Percentiles rank a stretch among this genome's conserved stretches.
phyloP scores from a whole-genome alignment of 2,329 filamentous ascomycete genomes.

The Alternaria burnsii region DNA sequence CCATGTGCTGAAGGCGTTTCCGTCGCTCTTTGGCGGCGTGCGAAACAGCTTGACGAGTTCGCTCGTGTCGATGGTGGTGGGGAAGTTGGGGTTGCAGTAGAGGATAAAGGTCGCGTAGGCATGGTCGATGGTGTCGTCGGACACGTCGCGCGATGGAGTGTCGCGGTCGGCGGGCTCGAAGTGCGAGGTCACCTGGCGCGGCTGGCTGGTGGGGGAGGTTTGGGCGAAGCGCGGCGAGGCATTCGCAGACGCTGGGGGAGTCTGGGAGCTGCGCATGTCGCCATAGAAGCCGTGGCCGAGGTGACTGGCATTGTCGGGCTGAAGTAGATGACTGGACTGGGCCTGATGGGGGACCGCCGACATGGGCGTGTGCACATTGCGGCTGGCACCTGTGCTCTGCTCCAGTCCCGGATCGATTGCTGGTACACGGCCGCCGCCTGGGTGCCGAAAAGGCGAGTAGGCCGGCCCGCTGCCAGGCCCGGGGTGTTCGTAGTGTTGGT shows the following conservation, averaged over 20 bases:
- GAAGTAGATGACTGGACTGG: constrained; percentile 43
- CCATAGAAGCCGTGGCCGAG: constrained; percentile 49
- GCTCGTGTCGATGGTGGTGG: constrained; percentile 72
- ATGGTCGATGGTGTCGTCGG: constrained; percentile 76
- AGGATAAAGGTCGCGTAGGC: constrained; percentile 86
- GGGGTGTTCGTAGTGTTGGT: constrained; percentile 46
- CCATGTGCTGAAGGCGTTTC: constrained; percentile 84
- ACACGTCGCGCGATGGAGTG: constrained; percentile 74
- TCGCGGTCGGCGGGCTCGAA: constrained; percentile 58
- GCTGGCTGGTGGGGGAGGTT: constrained; percentile 48
- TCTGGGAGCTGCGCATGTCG: constrained; percentile 50
- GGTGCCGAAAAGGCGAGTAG: constrained; percentile 48
- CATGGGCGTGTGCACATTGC: constrained; percentile 49
- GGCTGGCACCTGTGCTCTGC: constrained; percentile 44
- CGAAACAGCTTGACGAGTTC: constrained; percentile 79
- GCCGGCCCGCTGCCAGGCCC: constrained; percentile 37
- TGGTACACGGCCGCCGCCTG: constrained; percentile 36
- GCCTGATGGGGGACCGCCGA: constrained; percentile 40
- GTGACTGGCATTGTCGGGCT: constrained; percentile 47
- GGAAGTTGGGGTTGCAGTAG: constrained; percentile 86
- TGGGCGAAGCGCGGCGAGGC: constrained; percentile 51
- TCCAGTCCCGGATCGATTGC: constrained; percentile 50
- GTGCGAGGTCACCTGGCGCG: constrained; percentile 39
- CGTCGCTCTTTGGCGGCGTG: constrained; percentile 83
- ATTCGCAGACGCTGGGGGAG: constrained; percentile 49